A percentile compares a stretch with the other conserved stretches of the same genome.
Conservation (phyloP, 2,329 filamentous ascomycete genomes). For the Hymenoscyphus linearis region DNA sequence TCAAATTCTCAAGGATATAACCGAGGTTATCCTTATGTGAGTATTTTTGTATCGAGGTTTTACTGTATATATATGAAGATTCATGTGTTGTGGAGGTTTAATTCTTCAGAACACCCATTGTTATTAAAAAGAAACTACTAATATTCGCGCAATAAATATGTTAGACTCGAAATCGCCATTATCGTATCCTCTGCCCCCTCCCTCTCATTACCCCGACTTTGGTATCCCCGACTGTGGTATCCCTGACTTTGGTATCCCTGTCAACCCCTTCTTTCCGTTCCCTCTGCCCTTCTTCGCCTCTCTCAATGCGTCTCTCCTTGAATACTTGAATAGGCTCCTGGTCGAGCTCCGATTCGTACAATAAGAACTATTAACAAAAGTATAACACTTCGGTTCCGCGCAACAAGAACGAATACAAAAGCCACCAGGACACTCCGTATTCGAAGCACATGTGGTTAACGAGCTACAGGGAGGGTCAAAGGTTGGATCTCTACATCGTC, state of each 20-base stretch:
- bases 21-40: no score
- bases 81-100: no score
- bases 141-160: no score
- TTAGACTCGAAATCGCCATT: no score
- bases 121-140: no score
- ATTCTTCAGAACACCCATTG: no score
- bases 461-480: background rate
- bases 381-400: background rate
- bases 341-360: background rate
- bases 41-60: no score
- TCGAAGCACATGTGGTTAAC: background rate
- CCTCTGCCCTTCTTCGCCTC: background rate
- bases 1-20: no score
- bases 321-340: background rate
- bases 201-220: background rate
- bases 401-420: slow-evolving; percentile 4
- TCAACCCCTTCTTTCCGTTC: background rate
- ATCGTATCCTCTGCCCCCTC: background rate
- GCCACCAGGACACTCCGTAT: background rate
- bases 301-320: background rate
- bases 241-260: background rate
- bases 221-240: no score
- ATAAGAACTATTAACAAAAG: background rate
- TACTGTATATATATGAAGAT: no score
- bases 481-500: background rate